These are phyloP conservation scores for Candida jianshihensis DNA, from an alignment of 805 yeast species.

Conservation along the genomic window DNA sequence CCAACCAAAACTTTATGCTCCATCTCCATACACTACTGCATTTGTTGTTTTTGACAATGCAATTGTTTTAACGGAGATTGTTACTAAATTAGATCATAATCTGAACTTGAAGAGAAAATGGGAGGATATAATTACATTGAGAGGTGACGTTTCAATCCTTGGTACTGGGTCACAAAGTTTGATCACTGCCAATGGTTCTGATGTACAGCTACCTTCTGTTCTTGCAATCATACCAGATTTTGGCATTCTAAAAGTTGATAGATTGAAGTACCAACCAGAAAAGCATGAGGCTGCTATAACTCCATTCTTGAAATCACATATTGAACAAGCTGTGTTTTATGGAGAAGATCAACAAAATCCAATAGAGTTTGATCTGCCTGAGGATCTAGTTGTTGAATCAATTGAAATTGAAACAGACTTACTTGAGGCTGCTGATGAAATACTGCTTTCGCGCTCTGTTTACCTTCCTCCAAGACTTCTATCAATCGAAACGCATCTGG, in stretches of 20 bases:
- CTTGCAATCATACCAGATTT: constrained; percentile 42
- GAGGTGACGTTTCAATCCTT: constrained; percentile 42
- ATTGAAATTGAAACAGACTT: constrained; percentile 47
- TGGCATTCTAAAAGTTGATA: constrained; percentile 58
- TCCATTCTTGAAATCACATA: constrained; percentile 55
- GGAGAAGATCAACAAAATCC: constrained; percentile 37
- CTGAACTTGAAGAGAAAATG: constrained; percentile 43
- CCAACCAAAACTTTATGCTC: constrained; percentile 47
- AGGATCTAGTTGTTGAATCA: constrained; percentile 36
- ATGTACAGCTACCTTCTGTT: constrained; percentile 36
- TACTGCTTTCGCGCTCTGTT: constrained; percentile 47
- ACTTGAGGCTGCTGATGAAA: constrained; percentile 42
- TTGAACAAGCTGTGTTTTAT: constrained; percentile 80
- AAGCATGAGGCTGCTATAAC: constrained; percentile 13
- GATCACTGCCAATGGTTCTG: constrained; percentile 16
- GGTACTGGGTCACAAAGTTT: constrained; percentile 52
- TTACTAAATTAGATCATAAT: constrained; percentile 28
- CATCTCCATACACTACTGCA: constrained; percentile 52
- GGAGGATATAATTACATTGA: constrained; percentile 73
- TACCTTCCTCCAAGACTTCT: constrained; percentile 50
- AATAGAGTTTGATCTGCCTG: constrained; percentile 39
- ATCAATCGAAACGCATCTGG: constrained; percentile 44
- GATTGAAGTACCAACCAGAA: constrained; percentile 23
- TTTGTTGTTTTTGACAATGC: constrained; percentile 54
- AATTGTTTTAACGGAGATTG: constrained; percentile 59